phyloP scores from a whole-genome alignment of 306 rosid species.

The Cucumis sativus region DNA sequence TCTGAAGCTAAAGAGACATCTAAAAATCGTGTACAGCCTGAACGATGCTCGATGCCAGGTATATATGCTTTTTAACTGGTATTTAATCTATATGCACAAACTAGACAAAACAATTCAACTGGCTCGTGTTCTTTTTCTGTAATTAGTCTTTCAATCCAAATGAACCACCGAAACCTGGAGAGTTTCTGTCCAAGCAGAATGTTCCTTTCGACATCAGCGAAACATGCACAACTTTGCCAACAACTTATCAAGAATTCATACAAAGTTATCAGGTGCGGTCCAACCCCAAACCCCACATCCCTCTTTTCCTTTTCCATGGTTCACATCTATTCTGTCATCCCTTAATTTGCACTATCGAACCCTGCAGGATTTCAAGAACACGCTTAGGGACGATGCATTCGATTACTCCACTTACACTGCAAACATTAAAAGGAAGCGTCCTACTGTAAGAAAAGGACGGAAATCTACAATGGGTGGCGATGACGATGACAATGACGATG shows the following conservation, averaged over 20 bases:
- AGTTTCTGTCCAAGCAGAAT: constrained; percentile 62
- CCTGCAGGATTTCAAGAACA: constrained; percentile 72
- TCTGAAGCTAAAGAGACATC: constrained; percentile 86
- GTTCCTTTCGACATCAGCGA: constrained; percentile 51
- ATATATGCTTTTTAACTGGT: constrained; percentile 19
- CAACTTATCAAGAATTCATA: constrained; percentile 53
- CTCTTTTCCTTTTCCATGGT: background rate
- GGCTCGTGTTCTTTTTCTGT: background rate
- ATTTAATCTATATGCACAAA: background rate
- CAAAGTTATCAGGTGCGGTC: constrained; percentile 70
- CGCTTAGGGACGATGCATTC: constrained; percentile 67
- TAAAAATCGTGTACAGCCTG: constrained; percentile 68
- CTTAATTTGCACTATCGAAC: background rate
- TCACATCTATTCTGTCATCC: background rate
- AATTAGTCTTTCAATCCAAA: constrained; percentile 73
- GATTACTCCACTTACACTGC: constrained; percentile 80
- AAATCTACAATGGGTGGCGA: constrained; percentile 43
- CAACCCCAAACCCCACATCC: background rate
- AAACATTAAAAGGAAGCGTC: constrained; percentile 76
- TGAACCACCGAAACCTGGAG: constrained; percentile 83
- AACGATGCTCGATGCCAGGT: constrained; percentile 93
- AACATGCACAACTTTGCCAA: constrained; percentile 52
- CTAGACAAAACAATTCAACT: background rate
- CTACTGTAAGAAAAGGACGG: constrained; percentile 58
- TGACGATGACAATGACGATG: constrained; percentile 39